Percentiles rank a stretch among this genome's conserved stretches.
phyloP scores from a whole-genome alignment of 2,329 filamentous ascomycete species.

The Acarospora socialis region DNA sequence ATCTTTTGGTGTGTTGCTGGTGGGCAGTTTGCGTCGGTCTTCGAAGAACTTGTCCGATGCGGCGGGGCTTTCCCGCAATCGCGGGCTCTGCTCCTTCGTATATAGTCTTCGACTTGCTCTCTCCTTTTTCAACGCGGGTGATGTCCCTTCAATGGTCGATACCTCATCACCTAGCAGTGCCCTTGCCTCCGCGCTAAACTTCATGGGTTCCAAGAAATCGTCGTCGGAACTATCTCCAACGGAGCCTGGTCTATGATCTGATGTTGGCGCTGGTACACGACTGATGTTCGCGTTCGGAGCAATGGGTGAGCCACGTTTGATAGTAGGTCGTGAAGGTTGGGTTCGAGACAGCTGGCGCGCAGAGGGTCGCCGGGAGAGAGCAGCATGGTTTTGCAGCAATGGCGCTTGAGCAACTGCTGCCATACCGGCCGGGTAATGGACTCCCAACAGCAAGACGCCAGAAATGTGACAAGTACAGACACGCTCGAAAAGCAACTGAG shows the following conservation, averaged over 20 bases:
- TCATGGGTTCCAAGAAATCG: constrained; percentile 72
- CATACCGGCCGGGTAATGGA: neutral
- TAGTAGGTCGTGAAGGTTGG: constrained; percentile 9
- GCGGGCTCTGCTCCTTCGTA: too few species aligned
- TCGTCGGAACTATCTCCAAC: constrained; percentile 85
- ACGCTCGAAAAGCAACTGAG: too few species aligned
- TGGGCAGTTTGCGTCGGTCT: too few species aligned
- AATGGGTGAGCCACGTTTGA: constrained; percentile 10
- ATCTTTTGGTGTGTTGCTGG: too few species aligned
- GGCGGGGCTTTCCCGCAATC: too few species aligned
- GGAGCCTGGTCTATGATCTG: constrained; percentile 25
- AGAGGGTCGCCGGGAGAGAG: constrained; percentile 1
- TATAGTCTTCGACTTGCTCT: too few species aligned
- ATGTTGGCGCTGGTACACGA: constrained; percentile 3
- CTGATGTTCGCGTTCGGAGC: constrained; percentile 5
- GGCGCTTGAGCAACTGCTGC: constrained; percentile 10
- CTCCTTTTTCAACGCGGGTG: constrained; percentile 34
- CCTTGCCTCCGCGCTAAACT: constrained; percentile 84
- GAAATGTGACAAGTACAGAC: too few species aligned
- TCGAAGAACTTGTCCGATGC: too few species aligned
- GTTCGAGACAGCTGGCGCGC: constrained; percentile 4
- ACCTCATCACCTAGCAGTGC: constrained; percentile 52
- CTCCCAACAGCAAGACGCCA: too few species aligned
- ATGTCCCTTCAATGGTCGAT: constrained; percentile 41
- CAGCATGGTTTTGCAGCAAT: constrained; percentile 8